A percentile compares a stretch with the other conserved stretches of the same genome.
These are phyloP conservation scores for Cucurbita argyrosperma DNA, from an alignment of 306 rosid genomes.

Conservation along the genomic window DNA sequence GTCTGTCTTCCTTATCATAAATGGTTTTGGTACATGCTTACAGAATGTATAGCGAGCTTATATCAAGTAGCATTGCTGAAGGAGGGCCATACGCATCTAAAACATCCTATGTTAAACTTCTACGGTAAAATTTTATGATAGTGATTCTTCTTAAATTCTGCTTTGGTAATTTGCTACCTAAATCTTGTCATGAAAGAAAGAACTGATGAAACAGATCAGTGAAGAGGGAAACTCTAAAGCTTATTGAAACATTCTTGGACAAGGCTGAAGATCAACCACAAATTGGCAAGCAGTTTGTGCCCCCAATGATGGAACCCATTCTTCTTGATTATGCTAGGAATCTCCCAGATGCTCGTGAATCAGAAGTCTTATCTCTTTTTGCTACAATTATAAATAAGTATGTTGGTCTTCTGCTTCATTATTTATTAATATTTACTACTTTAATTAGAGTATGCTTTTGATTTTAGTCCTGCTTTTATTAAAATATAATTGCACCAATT, in stretches of 20 bases:
- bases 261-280: slow-evolving; percentile 98
- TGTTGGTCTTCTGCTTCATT: slow-evolving; percentile 2
- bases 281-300: slow-evolving; percentile 93
- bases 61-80: slow-evolving; percentile 79
- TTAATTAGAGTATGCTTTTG: not conserved
- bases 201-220: slow-evolving; percentile 54
- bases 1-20: not conserved
- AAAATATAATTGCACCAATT: not conserved
- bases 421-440: not conserved
- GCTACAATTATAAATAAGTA: slow-evolving; percentile 94
- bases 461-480: not conserved
- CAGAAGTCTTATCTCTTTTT: slow-evolving; percentile 93
- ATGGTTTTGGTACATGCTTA: slow-evolving; percentile 1
- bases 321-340: slow-evolving; percentile 93
- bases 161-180: not conserved
- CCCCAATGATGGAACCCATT: slow-evolving; percentile 99
- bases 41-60: slow-evolving; percentile 99
- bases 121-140: slow-evolving; percentile 37
- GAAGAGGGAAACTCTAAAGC: slow-evolving; percentile 89
- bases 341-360: slow-evolving; percentile 97
- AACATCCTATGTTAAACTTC: slow-evolving; percentile 81
- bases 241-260: slow-evolving; percentile 93
- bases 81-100: slow-evolving; percentile 85
- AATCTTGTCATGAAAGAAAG: not conserved
- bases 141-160: not conserved